Evolutionary conservation across 441 rosid species (phyloP), one percentile per base, ranked within the genome.

Genomic region (Brassica balearica): DNA sequence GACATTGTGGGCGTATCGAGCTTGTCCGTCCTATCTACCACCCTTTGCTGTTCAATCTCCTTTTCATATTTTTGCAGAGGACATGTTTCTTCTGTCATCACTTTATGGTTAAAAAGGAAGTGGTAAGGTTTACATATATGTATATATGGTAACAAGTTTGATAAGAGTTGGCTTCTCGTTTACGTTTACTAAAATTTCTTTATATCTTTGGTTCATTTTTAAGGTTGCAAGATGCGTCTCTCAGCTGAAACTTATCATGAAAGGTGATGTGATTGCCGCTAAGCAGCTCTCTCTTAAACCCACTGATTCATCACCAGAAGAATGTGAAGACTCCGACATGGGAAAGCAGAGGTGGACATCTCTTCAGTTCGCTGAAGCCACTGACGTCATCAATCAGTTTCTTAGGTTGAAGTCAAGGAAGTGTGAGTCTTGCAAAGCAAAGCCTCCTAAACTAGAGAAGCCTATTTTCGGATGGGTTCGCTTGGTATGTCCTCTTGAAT

Each of bases 1-100:
- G 99, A 67, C 99, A 96, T 80, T 96, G 96, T 78, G 99, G 99
- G 58, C 97, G 90, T 80, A 87, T 94, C 6, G 93, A 91, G 70
- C 95, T 96, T 61, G 84, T 94, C 76, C 85, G 69, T 63, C 91
- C 95, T 6, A 86, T 87, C 58, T 94, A 91, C 75, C 92, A 91
- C 86, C 99, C 99, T 1, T 77, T 96, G 84, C 88, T 96, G 56
- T 94, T 96, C 86, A 77, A 77, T 84, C 74, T 85, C 36, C 91
- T 96, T 20, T 80, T 82, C 80, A 88, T 69, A 65, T 63, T 96
- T 80, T 81, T 96, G 51, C 90, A 88, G 67, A 85, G 81, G 75
- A 88, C 89, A 20, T 96, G 99, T 74, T 90, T 92, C 78, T 82
- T 61, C 76, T 96, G 99, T 84, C 77, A 23, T 79, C 92, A 88